phyloP scores from a whole-genome alignment of 2,329 filamentous ascomycete genomes.

The Calonectria pseudoreteaudii region DNA sequence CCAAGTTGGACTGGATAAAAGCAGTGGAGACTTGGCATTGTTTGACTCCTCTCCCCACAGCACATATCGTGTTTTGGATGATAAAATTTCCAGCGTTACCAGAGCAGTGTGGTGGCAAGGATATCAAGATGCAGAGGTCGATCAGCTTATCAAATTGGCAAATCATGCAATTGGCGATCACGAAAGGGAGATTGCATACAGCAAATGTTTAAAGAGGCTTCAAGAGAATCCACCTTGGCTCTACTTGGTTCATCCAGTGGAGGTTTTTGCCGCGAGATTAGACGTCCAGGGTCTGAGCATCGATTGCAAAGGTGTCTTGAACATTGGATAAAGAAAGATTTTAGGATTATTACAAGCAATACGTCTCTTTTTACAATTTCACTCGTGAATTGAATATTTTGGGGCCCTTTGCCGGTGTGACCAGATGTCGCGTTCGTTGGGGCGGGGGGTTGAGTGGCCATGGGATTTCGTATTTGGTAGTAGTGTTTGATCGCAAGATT shows the following conservation, averaged over 20 bases:
- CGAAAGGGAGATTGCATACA: neutral
- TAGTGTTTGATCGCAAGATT: too few species aligned
- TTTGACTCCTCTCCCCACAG: conserved; percentile 12
- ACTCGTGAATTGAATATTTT: too few species aligned
- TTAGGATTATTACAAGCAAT: neutral
- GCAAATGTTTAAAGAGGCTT: neutral
- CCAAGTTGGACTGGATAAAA: neutral
- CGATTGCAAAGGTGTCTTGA: conserved; percentile 1
- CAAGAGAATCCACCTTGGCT: neutral
- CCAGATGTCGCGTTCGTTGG: too few species aligned
- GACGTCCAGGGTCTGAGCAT: neutral
- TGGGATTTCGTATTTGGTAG: too few species aligned
- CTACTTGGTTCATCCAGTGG: neutral
- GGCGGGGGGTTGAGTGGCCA: too few species aligned
- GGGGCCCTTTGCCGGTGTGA: neutral
- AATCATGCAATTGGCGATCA: neutral
- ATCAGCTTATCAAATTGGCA: conserved; percentile 1
- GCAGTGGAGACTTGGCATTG: neutral
- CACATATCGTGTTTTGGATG: conserved; percentile 7
- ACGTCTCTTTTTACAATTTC: neutral
- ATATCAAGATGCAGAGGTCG: neutral
- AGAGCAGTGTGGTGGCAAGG: conserved; percentile 11
- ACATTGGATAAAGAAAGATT: neutral
- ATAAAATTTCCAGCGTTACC: neutral
- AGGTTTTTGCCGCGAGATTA: neutral